Percentiles rank a stretch among this genome's conserved stretches.
Conservation (phyloP, 2,329 filamentous ascomycete species). For the Talaromyces pinophilus region DNA sequence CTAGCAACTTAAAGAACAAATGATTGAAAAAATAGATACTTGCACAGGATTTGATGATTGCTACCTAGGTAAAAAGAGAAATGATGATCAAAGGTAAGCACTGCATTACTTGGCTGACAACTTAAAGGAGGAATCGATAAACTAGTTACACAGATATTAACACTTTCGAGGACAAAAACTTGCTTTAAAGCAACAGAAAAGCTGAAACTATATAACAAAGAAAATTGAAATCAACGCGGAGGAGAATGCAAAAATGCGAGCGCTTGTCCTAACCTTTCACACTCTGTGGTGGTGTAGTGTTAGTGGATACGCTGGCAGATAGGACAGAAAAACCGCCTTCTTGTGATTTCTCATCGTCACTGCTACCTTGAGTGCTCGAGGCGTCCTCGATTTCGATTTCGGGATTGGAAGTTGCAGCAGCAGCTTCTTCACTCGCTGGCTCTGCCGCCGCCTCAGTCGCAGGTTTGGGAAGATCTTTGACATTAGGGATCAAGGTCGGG, state of each 20-base stretch:
- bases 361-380: conserved; percentile 3
- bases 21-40: neutral
- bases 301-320: neutral
- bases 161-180: neutral
- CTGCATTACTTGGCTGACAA: neutral
- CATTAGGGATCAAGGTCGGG: conserved; percentile 4
- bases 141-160: neutral
- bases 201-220: neutral
- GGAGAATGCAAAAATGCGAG: neutral
- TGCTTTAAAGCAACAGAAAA: neutral
- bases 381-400: neutral
- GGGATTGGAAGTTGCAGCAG: neutral
- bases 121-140: neutral
- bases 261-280: conserved; percentile 2
- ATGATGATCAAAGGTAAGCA: neutral
- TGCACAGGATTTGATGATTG: neutral
- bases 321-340: neutral
- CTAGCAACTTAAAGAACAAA: neutral
- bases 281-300: conserved; percentile 6
- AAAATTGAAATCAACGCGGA: neutral
- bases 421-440: neutral
- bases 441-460: neutral
- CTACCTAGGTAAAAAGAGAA: neutral
- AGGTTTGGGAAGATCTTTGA: conserved; percentile 5
- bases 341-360: conserved; percentile 5